phyloP scores from a whole-genome alignment of 176 grass and related monocot species.

The Aechmea fasciata region DNA sequence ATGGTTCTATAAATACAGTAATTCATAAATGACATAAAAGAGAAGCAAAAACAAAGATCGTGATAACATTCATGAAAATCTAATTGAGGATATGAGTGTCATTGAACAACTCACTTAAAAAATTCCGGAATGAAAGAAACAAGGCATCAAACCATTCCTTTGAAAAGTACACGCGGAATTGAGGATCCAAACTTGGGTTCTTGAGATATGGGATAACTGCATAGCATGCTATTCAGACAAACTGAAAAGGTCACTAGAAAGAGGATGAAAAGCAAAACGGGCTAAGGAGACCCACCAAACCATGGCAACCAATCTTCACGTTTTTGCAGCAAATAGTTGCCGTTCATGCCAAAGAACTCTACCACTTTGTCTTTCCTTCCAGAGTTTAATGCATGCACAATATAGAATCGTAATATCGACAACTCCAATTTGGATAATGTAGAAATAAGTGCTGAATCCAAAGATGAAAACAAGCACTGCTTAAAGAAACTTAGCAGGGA shows the following conservation, averaged over 20 bases:
- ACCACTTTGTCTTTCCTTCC: constrained; percentile 70
- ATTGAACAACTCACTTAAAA: constrained; percentile 87
- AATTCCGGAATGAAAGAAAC: constrained; percentile 77
- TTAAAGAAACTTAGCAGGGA: constrained; percentile 64
- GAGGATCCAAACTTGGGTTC: constrained; percentile 77
- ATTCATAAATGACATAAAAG: constrained; percentile 7
- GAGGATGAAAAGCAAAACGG: constrained; percentile 14
- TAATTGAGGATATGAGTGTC: constrained; percentile 81
- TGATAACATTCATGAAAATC: neutral
- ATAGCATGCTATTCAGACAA: constrained; percentile 28
- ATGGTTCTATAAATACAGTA: neutral
- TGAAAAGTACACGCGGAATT: constrained; percentile 90
- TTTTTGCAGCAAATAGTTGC: constrained; percentile 59
- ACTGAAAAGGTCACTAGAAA: constrained; percentile 14
- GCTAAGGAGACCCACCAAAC: constrained; percentile 56
- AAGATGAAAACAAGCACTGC: constrained; percentile 74
- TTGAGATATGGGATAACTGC: constrained; percentile 92
- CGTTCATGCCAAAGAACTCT: constrained; percentile 52
- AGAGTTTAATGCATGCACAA: constrained; percentile 75
- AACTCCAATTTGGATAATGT: constrained; percentile 67
- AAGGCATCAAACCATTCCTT: constrained; percentile 88
- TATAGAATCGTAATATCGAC: constrained; percentile 65
- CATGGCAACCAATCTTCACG: constrained; percentile 81
- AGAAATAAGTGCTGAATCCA: constrained; percentile 43
- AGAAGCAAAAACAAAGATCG: neutral